phyloP scores from a whole-genome alignment of 805 yeast genomes.

The Saccharomyces jurei region DNA sequence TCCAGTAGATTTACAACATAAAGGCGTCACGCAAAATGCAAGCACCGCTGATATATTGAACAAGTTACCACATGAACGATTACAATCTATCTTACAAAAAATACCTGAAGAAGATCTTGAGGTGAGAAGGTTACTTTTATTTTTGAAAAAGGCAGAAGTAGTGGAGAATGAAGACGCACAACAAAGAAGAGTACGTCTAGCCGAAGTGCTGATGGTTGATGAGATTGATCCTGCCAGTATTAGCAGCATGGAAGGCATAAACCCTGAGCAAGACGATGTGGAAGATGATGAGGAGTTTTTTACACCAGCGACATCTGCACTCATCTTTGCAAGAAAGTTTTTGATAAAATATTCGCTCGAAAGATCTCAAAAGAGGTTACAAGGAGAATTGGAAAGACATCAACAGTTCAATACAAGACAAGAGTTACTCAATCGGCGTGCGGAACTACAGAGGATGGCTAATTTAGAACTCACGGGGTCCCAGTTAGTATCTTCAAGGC shows the following conservation, averaged over 20 bases:
- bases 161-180: conserved; percentile 51
- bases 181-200: conserved; percentile 54
- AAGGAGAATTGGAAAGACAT: conserved; percentile 26
- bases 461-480: conserved; percentile 49
- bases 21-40: conserved; percentile 14
- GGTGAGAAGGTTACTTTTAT: conserved; percentile 43
- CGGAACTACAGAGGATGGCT: conserved; percentile 29
- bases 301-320: conserved; percentile 61
- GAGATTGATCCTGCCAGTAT: conserved; percentile 15
- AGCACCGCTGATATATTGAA: conserved; percentile 24
- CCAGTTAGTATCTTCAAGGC: conserved; percentile 61
- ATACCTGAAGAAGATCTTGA: conserved; percentile 63
- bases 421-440: conserved; percentile 41
- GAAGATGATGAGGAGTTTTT: conserved; percentile 73
- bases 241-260: conserved; percentile 4
- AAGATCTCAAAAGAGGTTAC: conserved; percentile 38
- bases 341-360: conserved; percentile 47
- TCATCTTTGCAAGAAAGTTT: conserved; percentile 43
- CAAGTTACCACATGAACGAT: conserved; percentile 17
- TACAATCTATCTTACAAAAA: conserved; percentile 8
- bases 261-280: conserved; percentile 31
- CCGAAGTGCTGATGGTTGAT: conserved; percentile 35
- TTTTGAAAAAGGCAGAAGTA: conserved; percentile 49
- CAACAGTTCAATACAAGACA: conserved; percentile 33
- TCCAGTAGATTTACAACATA: conserved; percentile 15